These are phyloP conservation scores for Coffea humblotiana DNA, from an alignment of 305 asterid genomes.

Conservation along the genomic window DNA sequence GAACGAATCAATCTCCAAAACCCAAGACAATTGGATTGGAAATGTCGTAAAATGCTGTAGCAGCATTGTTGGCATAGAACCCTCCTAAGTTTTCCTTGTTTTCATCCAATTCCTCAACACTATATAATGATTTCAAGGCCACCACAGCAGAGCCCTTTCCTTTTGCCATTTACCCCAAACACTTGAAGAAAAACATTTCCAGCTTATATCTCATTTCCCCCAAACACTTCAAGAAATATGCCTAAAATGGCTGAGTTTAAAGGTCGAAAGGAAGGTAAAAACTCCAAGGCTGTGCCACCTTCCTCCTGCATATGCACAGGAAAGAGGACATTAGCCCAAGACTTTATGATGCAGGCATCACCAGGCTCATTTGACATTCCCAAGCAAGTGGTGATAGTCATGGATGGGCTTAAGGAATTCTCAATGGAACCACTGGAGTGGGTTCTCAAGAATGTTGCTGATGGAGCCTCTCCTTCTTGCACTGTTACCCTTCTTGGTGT, in stretches of 20 bases:
- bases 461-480: slow-evolving; percentile 36
- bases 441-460: slow-evolving; percentile 53
- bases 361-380: slow-evolving; percentile 33
- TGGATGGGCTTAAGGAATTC: slow-evolving; percentile 62
- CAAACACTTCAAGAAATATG: not conserved
- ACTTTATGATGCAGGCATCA: slow-evolving; percentile 26
- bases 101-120: not conserved
- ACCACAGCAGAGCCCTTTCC: slow-evolving; percentile 2
- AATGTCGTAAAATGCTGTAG: not conserved
- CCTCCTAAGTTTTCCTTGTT: slow-evolving; percentile 14
- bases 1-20: slow-evolving; percentile 1
- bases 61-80: slow-evolving; percentile 16
- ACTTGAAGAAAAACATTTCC: no score
- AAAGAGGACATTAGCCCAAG: slow-evolving; percentile 10
- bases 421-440: slow-evolving; percentile 58
- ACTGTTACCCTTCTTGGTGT: slow-evolving; percentile 55
- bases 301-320: slow-evolving; percentile 15
- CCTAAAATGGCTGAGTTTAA: slow-evolving; percentile 9
- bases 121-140: slow-evolving; percentile 8
- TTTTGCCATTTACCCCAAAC: not conserved
- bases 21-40: slow-evolving; percentile 3
- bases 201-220: not conserved
- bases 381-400: slow-evolving; percentile 51
- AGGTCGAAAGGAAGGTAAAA: not conserved
- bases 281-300: slow-evolving; percentile 11